A percentile compares a stretch with the other conserved stretches of the same genome.
These are phyloP conservation scores for Psilocybe sp. DNA, from an alignment of 768 basidiomycete species.

Conservation along the genomic window DNA sequence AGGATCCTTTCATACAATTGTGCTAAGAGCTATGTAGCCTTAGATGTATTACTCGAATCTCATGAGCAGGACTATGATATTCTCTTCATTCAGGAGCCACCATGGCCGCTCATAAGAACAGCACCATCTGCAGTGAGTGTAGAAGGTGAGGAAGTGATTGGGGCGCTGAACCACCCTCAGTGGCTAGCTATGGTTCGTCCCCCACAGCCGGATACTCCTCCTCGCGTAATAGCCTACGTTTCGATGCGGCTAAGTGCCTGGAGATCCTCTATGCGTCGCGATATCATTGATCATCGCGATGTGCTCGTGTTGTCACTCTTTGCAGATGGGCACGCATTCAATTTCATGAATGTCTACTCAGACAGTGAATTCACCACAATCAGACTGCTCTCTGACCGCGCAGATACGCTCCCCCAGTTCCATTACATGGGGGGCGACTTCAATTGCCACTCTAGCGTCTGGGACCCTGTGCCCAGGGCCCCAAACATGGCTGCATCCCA, in stretches of 20 bases:
- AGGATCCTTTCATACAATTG: neutral
- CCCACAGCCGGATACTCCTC: neutral
- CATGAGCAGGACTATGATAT: neutral
- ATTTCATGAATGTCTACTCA: neutral
- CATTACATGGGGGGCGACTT: slow-evolving; percentile 1
- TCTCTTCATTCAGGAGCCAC: slow-evolving; percentile 1
- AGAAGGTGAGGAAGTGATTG: neutral
- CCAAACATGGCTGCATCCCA: neutral
- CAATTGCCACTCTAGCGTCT: neutral
- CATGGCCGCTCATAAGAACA: neutral
- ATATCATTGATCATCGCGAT: slow-evolving; percentile 5
- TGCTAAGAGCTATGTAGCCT: neutral
- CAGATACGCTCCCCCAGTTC: neutral
- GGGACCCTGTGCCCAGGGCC: neutral
- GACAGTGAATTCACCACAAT: neutral
- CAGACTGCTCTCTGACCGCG: neutral
- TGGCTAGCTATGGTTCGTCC: neutral
- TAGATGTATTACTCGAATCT: neutral
- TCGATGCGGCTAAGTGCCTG: neutral
- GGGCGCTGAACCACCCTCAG: neutral
- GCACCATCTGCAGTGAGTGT: neutral
- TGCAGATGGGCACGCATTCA: neutral
- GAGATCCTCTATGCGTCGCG: neutral
- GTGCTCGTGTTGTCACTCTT: neutral
- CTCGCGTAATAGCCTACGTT: neutral